Evolutionary conservation across 208 protist genomes (phyloP), one percentile per base, ranked within the genome.

Genomic region (Trypanosoma caninum): DNA sequence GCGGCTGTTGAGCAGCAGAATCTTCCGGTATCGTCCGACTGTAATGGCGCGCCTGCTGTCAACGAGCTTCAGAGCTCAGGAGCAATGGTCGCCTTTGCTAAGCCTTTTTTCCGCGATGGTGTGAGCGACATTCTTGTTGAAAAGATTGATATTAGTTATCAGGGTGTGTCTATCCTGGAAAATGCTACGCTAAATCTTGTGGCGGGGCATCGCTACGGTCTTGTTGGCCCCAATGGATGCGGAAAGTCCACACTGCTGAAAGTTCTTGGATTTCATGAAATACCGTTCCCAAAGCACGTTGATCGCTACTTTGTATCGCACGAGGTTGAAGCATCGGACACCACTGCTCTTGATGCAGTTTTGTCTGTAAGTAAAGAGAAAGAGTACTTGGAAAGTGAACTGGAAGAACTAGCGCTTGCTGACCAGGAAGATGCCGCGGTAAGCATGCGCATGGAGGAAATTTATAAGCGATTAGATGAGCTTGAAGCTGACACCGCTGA

Each of bases 231-330:
- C 5, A 97, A 97, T 66, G 94, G 94, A 8, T 93, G 88, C 54
- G 94, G 94, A 48, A 97, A 97, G 79, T 97, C 94, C 5, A 97
- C 90, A 20, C 72, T 97, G 59, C 76, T 97, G 63, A 73, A 80
- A 13, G 84, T 86, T 25, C 74, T 97, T 10, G 91, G 82, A 23
- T 94, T 35, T 59, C 70, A 88, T 53, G 85, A 89, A 53, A 96
- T 98, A 41, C 85, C 82, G 3, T 97, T 99, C 44, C 97, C 97
- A 0, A 77, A 84, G 20, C 83, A 98, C 77, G 79, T 98, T 1
- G 78, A 98, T 56, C 89, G 98, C 35, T 93, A 98, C 73, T 98
- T 98, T 76, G 90, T 99, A 22, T 97, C 98, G 44, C 96, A 99
- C 59, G 98, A 99, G 73, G 98, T 98, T 33, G 89, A 75, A 27